Evolutionary conservation across 2,329 filamentous ascomycete species (phyloP).

Genomic region (Orbilia oligospora): DNA sequence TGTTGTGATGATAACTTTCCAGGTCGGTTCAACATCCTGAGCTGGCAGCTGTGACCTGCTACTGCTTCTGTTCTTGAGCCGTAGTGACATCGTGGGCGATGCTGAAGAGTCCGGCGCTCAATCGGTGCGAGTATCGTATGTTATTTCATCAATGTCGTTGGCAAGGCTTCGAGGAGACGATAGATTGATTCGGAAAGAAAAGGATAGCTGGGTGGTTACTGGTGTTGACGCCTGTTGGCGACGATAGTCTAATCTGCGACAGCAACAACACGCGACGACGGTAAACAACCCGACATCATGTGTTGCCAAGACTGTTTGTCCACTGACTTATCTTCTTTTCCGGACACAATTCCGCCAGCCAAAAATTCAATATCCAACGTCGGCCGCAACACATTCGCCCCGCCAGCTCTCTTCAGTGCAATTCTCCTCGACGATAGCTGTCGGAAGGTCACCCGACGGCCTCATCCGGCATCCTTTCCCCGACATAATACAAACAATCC

Average conservation of each 20-base stretch:
- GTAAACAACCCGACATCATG: constrained; percentile 56
- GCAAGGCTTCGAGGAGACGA: background rate
- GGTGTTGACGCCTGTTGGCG: constrained; percentile 15
- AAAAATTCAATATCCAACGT: constrained; percentile 54
- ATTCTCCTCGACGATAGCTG: constrained; percentile 25
- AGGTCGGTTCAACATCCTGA: constrained; percentile 45
- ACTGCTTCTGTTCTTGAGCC: constrained; percentile 36
- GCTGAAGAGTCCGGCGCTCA: constrained; percentile 1
- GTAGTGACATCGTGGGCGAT: constrained; percentile 46
- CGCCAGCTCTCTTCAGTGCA: constrained; percentile 6
- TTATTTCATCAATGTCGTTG: constrained; percentile 34
- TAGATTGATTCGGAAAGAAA: background rate
- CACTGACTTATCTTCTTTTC: constrained; percentile 22
- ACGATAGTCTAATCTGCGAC: constrained; percentile 8
- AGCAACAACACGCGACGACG: constrained; percentile 38
- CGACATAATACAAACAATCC: constrained; percentile 4
- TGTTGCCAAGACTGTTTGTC: constrained; percentile 43
- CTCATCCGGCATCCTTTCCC: constrained; percentile 22
- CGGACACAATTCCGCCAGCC: background rate
- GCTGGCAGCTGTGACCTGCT: constrained; percentile 40
- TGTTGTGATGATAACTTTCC: constrained; percentile 64
- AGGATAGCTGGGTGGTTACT: background rate
- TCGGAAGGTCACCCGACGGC: constrained; percentile 29
- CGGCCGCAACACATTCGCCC: constrained; percentile 43
- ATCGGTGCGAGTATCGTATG: background rate